Evolutionary conservation across 768 basidiomycete genomes (phyloP).

Genomic region (Melanogaster broomeanus): DNA sequence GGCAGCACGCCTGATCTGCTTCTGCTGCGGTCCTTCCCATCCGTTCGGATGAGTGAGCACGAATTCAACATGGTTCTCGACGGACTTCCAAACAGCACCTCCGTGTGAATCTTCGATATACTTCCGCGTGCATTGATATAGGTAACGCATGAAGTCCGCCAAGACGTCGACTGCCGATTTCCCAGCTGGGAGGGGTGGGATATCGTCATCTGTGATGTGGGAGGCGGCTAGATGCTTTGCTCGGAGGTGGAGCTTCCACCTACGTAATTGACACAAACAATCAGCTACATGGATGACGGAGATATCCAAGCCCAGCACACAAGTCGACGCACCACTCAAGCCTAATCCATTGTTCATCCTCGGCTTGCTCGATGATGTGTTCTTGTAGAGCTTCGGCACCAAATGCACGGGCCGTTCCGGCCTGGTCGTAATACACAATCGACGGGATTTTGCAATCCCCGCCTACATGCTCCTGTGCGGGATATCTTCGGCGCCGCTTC

Average conservation of each 20-base stretch:
- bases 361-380: conserved; percentile 39
- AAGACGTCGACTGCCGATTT: conserved; percentile 46
- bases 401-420: conserved; percentile 40
- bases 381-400: conserved; percentile 48
- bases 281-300: neutral
- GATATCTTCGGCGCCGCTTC: conserved; percentile 27
- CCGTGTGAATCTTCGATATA: conserved; percentile 56
- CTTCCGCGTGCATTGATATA: conserved; percentile 42
- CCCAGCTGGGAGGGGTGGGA: conserved; percentile 43
- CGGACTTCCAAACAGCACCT: conserved; percentile 42
- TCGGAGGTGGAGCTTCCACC: conserved; percentile 41
- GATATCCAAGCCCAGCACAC: neutral
- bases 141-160: conserved; percentile 48
- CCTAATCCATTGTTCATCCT: conserved; percentile 47
- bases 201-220: conserved; percentile 32
- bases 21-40: conserved; percentile 64
- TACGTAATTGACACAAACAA: conserved; percentile 15
- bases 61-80: conserved; percentile 46
- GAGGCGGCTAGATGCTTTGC: conserved; percentile 34
- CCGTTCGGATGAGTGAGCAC: conserved; percentile 66
- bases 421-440: conserved; percentile 46
- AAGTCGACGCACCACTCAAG: conserved; percentile 44
- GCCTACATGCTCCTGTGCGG: conserved; percentile 44
- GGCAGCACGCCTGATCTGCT: conserved; percentile 55
- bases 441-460: conserved; percentile 52